phyloP scores from a whole-genome alignment of 768 basidiomycete genomes.

The Rubroboletus pulcherrimus region DNA sequence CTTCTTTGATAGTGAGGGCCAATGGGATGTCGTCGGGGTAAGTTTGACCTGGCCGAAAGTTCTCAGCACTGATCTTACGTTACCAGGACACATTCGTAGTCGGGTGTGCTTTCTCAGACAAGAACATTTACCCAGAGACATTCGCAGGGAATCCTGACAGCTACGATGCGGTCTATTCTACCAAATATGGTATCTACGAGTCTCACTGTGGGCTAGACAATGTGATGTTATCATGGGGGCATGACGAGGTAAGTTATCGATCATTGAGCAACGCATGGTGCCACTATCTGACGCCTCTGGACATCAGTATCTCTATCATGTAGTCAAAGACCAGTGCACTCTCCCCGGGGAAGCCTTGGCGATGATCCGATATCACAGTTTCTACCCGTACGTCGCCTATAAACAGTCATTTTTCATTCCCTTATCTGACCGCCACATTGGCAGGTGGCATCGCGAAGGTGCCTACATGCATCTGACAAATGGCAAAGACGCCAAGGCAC shows the following conservation, averaged over 20 bases:
- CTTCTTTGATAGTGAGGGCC: constrained; percentile 81
- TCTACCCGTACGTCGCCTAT: constrained; percentile 64
- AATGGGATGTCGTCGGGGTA: constrained; percentile 94
- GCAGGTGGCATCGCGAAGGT: constrained; percentile 81
- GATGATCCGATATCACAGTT: constrained; percentile 94
- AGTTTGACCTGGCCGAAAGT: not conserved
- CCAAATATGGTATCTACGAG: constrained; percentile 71
- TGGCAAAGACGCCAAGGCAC: constrained; percentile 59
- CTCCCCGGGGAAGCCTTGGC: constrained; percentile 79
- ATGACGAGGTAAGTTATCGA: constrained; percentile 68
- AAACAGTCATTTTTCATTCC: not conserved
- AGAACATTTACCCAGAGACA: constrained; percentile 77
- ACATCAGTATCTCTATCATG: constrained; percentile 72
- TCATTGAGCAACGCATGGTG: not conserved
- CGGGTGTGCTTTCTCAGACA: constrained; percentile 82
- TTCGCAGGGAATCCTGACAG: constrained; percentile 73
- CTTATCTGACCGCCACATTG: not conserved
- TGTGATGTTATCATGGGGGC: constrained; percentile 88
- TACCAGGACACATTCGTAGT: constrained; percentile 71
- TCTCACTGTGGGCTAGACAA: constrained; percentile 80
- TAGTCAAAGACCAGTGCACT: constrained; percentile 76
- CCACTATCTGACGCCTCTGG: constrained; percentile 5
- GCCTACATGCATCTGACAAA: constrained; percentile 80
- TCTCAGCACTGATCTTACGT: constrained; percentile 2
- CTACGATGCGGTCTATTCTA: constrained; percentile 60